A percentile compares a stretch with the other conserved stretches of the same genome.
Evolutionary conservation across 768 basidiomycete genomes (phyloP).

Genomic region (Mycena galericulata): DNA sequence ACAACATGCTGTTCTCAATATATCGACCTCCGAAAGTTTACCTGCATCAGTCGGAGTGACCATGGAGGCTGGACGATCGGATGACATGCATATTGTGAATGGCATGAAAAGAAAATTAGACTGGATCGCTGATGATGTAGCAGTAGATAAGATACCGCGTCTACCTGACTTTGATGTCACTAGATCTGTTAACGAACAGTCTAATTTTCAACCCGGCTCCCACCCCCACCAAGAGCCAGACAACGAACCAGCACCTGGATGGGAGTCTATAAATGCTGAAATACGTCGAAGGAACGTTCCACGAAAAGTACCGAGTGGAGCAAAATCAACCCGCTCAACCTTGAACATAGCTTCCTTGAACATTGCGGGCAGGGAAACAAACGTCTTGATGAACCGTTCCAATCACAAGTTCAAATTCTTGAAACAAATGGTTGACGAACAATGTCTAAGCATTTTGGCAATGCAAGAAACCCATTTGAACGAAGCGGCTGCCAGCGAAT

Average conservation of each 20-base stretch:
- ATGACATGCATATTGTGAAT: not conserved
- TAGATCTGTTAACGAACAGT: not conserved
- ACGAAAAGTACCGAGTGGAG: not conserved
- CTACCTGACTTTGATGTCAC: not conserved
- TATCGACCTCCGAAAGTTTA: not conserved
- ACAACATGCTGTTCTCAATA: conserved; percentile 8
- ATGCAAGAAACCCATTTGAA: conserved; percentile 41
- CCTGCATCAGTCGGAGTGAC: not conserved
- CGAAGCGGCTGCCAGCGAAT: conserved; percentile 4
- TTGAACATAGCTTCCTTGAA: conserved; percentile 28
- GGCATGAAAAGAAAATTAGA: conserved; percentile 20
- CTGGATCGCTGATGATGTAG: conserved; percentile 5
- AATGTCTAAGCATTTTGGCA: conserved; percentile 32
- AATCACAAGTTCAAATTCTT: conserved; percentile 38
- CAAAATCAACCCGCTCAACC: conserved; percentile 23
- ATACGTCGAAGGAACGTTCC: not conserved
- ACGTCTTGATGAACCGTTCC: not conserved
- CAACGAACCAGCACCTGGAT: not conserved
- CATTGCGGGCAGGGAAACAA: conserved; percentile 28
- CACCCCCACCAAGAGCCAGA: not conserved
- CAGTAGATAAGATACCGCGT: not conserved
- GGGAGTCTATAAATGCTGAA: not conserved
- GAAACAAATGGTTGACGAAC: conserved; percentile 23
- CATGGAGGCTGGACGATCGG: conserved; percentile 6
- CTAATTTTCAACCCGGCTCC: not conserved